Base-by-base conservation (phyloP, 2,329 filamentous ascomycete species). In the Pseudogymnoascus sp. region DNA sequence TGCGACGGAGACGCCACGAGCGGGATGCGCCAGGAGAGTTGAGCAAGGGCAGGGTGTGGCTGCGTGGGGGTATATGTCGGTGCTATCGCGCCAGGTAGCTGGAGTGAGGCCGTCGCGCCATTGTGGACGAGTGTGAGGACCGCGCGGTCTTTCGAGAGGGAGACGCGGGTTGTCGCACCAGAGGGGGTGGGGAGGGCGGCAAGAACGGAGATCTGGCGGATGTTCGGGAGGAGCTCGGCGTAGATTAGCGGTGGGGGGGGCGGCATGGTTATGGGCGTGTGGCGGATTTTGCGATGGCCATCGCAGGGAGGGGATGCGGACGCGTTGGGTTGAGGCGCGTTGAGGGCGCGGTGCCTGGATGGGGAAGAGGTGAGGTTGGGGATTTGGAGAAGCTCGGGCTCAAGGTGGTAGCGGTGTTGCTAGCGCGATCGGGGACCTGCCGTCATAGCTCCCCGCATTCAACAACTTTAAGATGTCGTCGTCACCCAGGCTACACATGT, bases 191-290 rank as follows among this genome's bases (percentile, higher is more conserved):
- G 75, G 1, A 88, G 74, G 2, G 79, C 78, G 6, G 79, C 83
- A 60, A 79, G 81, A 22, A 88, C 75, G 4, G 85, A 87, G 40
- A 89, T 78, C 70, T 88, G 85, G 43, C 82, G 79, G 67, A 89
- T 86, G 65, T 88, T 87, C 28, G 81, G 77, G 2, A 89, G 79
- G 1, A 88, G 78, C 74, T 89, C 87, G 4, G 86, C 85, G 70
- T 89, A 88, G 22, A 89, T 78, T 53, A 72, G 60, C 10, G 68
- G 14, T n/a, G 12, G 14, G 2, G 43, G 4, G 7, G 6, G 1
- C 4, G 7, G 5, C 43, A 53, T 53, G 4, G 16, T 28, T 8
- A 24, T 53, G 14, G 43, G 5, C 16, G 8, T 16, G 3, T 31
- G 43, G 24, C 8, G 24, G 14, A 6, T 10, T 53, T 53, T 12